phyloP scores from a whole-genome alignment of 257 asterid species.

The Plantago major region DNA sequence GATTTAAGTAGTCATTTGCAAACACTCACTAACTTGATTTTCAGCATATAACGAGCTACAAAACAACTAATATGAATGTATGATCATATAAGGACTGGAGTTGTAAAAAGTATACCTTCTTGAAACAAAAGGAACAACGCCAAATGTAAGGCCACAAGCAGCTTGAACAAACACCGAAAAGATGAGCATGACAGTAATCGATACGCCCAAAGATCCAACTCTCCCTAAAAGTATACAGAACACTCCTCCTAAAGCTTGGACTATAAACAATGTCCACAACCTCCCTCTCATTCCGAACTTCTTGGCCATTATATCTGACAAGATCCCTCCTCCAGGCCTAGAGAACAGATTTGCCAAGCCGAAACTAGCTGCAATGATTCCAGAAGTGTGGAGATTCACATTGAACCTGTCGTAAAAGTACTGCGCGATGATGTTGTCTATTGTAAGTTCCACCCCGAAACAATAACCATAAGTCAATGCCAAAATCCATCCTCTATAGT shows the following conservation, averaged over 20 bases:
- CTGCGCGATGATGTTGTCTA: slow-evolving; percentile 81
- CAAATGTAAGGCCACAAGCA: slow-evolving; percentile 92
- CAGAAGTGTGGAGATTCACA: slow-evolving; percentile 70
- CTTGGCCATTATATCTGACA: slow-evolving; percentile 58
- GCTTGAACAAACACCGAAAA: slow-evolving; percentile 85
- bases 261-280: slow-evolving; percentile 64
- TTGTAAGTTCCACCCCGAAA: slow-evolving; percentile 75
- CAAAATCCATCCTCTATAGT: slow-evolving; percentile 80
- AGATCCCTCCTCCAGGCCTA: slow-evolving; percentile 73
- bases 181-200: slow-evolving; percentile 55
- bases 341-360: slow-evolving; percentile 74
- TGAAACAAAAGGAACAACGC: slow-evolving; percentile 76
- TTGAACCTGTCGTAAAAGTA: slow-evolving; percentile 72
- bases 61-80: not conserved
- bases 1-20: not conserved
- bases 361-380: slow-evolving; percentile 77
- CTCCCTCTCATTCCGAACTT: slow-evolving; percentile 84
- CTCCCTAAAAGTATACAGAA: slow-evolving; percentile 60
- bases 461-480: slow-evolving; percentile 81
- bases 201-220: slow-evolving; percentile 46
- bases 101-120: slow-evolving; percentile 46
- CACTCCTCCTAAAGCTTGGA: slow-evolving; percentile 69
- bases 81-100: not conserved
- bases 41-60: not conserved
- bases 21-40: not conserved